A percentile compares a stretch with the other conserved stretches of the same genome.
Evolutionary conservation across 2,329 filamentous ascomycete genomes (phyloP).

Genomic region (Paecilomyces fulvus): DNA sequence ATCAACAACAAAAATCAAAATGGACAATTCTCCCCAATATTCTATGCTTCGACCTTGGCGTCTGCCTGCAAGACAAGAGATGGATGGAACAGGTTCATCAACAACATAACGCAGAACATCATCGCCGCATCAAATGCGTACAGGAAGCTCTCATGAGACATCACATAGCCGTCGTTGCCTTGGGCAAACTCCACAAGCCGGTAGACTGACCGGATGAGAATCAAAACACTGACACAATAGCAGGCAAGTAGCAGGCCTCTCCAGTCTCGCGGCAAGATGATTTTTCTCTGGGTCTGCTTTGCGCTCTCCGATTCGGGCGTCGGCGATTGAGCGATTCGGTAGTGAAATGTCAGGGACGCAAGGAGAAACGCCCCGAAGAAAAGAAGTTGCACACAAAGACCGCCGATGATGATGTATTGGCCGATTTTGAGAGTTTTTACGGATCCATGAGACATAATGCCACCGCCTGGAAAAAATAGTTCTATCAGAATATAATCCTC

Average conservation of each 20-base stretch:
- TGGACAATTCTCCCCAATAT: too few species aligned
- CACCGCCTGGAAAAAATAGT: slow-evolving; percentile 7
- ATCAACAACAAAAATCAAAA: too few species aligned
- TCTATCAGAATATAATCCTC: neutral
- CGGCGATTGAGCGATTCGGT: slow-evolving; percentile 6
- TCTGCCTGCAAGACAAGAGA: neutral
- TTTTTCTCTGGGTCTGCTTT: neutral
- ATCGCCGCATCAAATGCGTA: slow-evolving; percentile 14
- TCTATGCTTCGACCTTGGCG: too few species aligned
- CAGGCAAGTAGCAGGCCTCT: neutral
- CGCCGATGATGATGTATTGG: slow-evolving; percentile 9
- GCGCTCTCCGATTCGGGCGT: slow-evolving; percentile 3
- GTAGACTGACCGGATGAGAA: slow-evolving; percentile 12
- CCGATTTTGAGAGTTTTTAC: slow-evolving; percentile 3
- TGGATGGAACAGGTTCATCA: slow-evolving; percentile 5
- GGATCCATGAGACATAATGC: slow-evolving; percentile 8
- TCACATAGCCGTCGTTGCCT: slow-evolving; percentile 10
- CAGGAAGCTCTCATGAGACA: slow-evolving; percentile 10
- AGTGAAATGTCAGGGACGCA: slow-evolving; percentile 9
- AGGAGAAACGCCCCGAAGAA: slow-evolving; percentile 12
- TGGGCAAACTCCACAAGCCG: slow-evolving; percentile 12
- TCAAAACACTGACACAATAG: slow-evolving; percentile 8
- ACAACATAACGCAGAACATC: slow-evolving; percentile 9
- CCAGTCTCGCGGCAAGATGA: neutral
- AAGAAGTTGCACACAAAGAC: slow-evolving; percentile 11